Base-by-base conservation (phyloP, 2,329 filamentous ascomycete species). In the Fusarium cicatricum region DNA sequence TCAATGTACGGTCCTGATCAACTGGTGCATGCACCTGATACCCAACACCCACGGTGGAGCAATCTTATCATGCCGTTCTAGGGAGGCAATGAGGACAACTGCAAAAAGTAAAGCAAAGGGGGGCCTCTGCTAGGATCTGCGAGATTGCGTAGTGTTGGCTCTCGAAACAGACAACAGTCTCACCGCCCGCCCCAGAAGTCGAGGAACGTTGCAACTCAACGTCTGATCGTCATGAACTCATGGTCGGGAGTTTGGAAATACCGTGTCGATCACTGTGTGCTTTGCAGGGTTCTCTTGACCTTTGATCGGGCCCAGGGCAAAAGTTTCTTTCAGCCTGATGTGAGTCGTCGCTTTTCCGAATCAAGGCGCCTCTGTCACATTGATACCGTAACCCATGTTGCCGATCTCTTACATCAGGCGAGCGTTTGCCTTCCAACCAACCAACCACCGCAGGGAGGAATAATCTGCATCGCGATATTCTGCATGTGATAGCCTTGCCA, bases 111-210 rank as follows among this genome's bases (percentile, higher is more conserved):
- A 56, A 28, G 26, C 37, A 31, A n/a, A 38, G 29, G 16, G 11
- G 21, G 21, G 4, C 21, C 45, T 28, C n/a, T n/a, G n/a, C 11
- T 31, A 33, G 36, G 42, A 55, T 55, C 55, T 51, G 41, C 55
- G 52, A 55, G 46, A 48, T 42, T 51, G 16, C 26, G 49, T 31
- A 40, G 46, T 42, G 50, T 23, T 23, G 21, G 21, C 23, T 26
- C 23, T 26, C 23, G 23, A 26, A 52, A 36, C 55, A 41, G 39
- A 51, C 23, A 47, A 49, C n/a, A n/a, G n/a, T 46, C 52, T 58
- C 52, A 58, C n/a, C n/a, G n/a, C n/a, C 55, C 55, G 55, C 55
- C 34, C 17, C 48, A 34, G n/a, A 17, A n/a, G 21, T 21, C 21
- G 21, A 21, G 39, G 23, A 33, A n/a, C 7, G 11, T n/a, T 26